Evolutionary conservation across 306 rosid genomes (phyloP), one percentile per base, ranked within the genome.

Genomic region (Malus sylvestris): DNA sequence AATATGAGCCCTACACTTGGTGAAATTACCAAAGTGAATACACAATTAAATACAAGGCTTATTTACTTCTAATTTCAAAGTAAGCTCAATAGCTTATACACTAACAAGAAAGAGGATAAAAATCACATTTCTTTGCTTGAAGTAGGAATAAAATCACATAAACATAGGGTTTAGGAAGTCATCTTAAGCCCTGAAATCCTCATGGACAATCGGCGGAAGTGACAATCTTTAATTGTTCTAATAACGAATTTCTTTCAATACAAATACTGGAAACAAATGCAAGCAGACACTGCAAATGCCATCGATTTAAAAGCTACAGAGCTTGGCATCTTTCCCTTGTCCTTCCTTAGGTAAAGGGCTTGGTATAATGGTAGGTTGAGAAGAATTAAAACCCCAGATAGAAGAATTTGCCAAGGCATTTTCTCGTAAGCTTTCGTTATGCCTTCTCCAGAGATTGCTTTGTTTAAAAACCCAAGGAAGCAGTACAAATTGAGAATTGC

Each of bases 281-380:
- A 85, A 59, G 79, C 77, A 59, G 72, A 30, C 52, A 81, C 70
- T 13, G 82, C 85, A 44, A 83, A 58, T 30, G 52, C 81, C 70
- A 80, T 73, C 38, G 96, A 94, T 83, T 88, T 88, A 57, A 84
- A 74, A 13, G 85, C 81, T 38, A 80, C 8, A 55, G 92, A 87
- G 62, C 45, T 76, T 0, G 96, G 96, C 73, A 92, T 75, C 82
- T 75, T 88, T 5, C 96, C 96, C 19, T 71, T 90, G 77, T 94
- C 97, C 76, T 78, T 86, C 88, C 98, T 87, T 11, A 89, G 62
- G 83, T 86, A 94, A 71, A 94, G 91, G 6, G 84, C 97, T 75
- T 89, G 80, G 67, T 86, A 90, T 69, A 92, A 16, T 10, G 98
- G 97, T 45, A 76, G 78, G 75, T 90, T 94, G 77, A 94, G 87